A percentile compares a stretch with the other conserved stretches of the same genome.
Conservation (phyloP, 2,329 filamentous ascomycete species). For the Cladobotryum protrusum region DNA sequence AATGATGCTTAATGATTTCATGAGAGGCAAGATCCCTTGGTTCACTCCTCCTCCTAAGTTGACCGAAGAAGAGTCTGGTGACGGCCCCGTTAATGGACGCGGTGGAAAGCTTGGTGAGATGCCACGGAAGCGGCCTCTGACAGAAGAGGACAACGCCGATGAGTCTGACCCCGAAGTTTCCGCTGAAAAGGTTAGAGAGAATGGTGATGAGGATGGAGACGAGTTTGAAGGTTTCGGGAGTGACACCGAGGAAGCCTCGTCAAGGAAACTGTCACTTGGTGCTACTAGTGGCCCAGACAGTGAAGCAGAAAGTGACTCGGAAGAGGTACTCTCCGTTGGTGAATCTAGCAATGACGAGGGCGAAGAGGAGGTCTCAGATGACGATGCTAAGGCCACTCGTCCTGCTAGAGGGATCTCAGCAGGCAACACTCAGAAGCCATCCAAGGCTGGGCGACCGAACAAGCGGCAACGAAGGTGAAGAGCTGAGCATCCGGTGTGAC, state of each 20-base stretch:
- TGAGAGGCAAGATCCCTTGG: constrained; percentile 94
- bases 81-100: constrained; percentile 57
- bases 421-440: constrained; percentile 1
- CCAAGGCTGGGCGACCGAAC: constrained; percentile 12
- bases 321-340: constrained; percentile 27
- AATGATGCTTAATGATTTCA: constrained; percentile 94
- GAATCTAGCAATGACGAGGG: constrained; percentile 31
- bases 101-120: constrained; percentile 81
- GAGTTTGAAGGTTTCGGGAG: constrained; percentile 34
- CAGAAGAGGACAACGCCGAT: constrained; percentile 39
- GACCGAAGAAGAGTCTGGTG: constrained; percentile 41
- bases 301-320: constrained; percentile 36
- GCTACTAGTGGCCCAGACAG: constrained; percentile 26
- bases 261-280: constrained; percentile 26
- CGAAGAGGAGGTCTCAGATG: constrained; percentile 16
- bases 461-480: constrained; percentile 23
- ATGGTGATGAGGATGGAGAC: constrained; percentile 27
- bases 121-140: constrained; percentile 68
- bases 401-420: background rate
- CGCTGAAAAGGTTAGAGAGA: constrained; percentile 22
- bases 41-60: constrained; percentile 68
- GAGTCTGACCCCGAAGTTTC: constrained; percentile 23
- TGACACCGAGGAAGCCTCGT: constrained; percentile 27
- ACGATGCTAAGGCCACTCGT: background rate
- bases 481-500: background rate